phyloP scores from a whole-genome alignment of 352 stramenopile genomes.

The Bremia lactucae region DNA sequence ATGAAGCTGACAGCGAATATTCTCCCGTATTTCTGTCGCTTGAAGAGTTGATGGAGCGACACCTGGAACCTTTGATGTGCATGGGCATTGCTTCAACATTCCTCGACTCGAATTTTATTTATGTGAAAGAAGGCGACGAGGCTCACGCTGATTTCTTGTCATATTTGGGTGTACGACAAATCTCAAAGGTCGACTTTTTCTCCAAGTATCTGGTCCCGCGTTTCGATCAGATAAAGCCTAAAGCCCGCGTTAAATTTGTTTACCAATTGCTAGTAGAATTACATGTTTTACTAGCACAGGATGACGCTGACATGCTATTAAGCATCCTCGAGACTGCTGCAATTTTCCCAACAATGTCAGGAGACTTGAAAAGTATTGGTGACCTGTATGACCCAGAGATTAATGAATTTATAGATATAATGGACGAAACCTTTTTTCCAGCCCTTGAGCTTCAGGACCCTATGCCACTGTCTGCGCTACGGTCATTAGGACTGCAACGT shows the following conservation, averaged over 20 bases:
- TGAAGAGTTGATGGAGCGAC: conserved; percentile 6
- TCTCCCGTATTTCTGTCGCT: conserved; percentile 23
- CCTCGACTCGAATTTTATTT: conserved; percentile 40
- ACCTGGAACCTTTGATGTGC: conserved; percentile 21
- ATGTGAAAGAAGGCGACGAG: conserved; percentile 33
- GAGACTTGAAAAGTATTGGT: conserved; percentile 42
- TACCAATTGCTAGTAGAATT: conserved; percentile 37
- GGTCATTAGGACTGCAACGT: conserved; percentile 56
- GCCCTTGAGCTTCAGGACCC: conserved; percentile 44
- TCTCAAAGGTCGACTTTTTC: conserved; percentile 46
- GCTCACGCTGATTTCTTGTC: conserved; percentile 18
- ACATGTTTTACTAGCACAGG: conserved; percentile 25
- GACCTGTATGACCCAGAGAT: conserved; percentile 69
- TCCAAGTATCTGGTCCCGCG: conserved; percentile 38
- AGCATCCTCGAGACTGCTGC: conserved; percentile 30
- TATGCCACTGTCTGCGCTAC: conserved; percentile 38
- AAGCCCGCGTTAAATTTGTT: conserved; percentile 29
- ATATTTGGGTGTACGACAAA: conserved; percentile 21
- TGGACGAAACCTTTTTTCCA: conserved; percentile 62
- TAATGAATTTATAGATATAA: conserved; percentile 52
- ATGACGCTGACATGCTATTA: conserved; percentile 29
- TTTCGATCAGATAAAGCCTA: conserved; percentile 21
- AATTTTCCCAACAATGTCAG: conserved; percentile 52
- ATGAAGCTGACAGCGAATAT: conserved; percentile 9
- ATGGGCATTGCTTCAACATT: conserved; percentile 33